phyloP scores from a whole-genome alignment of 83 land plant genomes.

The Picea mariana region DNA sequence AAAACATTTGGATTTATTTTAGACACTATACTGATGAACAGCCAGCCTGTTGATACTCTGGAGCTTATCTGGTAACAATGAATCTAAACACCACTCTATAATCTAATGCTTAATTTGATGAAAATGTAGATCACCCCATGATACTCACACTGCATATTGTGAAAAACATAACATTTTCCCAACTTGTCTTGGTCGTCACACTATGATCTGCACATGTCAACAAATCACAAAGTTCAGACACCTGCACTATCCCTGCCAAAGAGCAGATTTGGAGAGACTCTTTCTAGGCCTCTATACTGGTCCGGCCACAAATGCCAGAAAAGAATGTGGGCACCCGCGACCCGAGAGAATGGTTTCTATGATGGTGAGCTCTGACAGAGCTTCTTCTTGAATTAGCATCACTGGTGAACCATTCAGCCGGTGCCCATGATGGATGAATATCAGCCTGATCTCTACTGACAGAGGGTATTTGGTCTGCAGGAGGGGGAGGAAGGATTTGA shows the following conservation, averaged over 20 bases:
- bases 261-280: neutral
- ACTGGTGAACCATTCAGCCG: constrained; percentile 1
- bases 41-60: neutral
- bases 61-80: neutral
- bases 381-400: neutral
- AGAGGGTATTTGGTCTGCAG: neutral
- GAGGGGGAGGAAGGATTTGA: constrained; percentile 16
- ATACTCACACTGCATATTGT: neutral
- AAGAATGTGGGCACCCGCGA: constrained; percentile 11
- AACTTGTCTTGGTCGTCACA: neutral
- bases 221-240: neutral
- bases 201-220: neutral
- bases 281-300: constrained; percentile 17
- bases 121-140: neutral
- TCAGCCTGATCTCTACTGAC: neutral
- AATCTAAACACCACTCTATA: neutral
- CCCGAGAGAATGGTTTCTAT: constrained; percentile 7
- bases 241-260: neutral
- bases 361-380: neutral
- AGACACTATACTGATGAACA: neutral
- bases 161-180: neutral
- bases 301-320: constrained; percentile 13
- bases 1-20: neutral
- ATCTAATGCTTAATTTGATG: neutral
- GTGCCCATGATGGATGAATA: neutral